phyloP scores from a whole-genome alignment of 202 grass and related monocot genomes.

The Musa balbisiana region DNA sequence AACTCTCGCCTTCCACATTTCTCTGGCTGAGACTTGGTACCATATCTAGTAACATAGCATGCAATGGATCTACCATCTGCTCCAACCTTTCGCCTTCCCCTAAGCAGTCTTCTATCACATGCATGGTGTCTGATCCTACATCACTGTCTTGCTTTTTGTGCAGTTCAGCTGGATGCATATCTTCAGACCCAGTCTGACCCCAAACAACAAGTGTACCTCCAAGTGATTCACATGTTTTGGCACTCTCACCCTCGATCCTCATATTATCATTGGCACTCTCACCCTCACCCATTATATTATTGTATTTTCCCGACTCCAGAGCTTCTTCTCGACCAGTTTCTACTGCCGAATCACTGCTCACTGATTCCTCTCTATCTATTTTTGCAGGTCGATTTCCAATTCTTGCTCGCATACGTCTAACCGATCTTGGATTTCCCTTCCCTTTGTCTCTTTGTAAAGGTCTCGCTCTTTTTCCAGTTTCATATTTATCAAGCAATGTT shows the following conservation, averaged over 20 bases:
- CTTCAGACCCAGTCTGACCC: slow-evolving; percentile 25
- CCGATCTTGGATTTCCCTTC: slow-evolving; percentile 44
- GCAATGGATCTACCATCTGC: slow-evolving; percentile 70
- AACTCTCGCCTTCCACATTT: slow-evolving; percentile 9
- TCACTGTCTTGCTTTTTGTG: slow-evolving; percentile 16
- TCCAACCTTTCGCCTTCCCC: slow-evolving; percentile 42
- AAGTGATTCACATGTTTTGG: slow-evolving; percentile 22
- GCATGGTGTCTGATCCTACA: slow-evolving; percentile 24
- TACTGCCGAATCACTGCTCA: slow-evolving; percentile 29
- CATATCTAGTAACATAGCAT: slow-evolving; percentile 86
- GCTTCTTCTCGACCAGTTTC: slow-evolving; percentile 30
- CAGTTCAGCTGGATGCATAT: not conserved
- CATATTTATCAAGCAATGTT: slow-evolving; percentile 27
- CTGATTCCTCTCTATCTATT: slow-evolving; percentile 51
- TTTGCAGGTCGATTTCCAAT: slow-evolving; percentile 46
- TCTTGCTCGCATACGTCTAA: slow-evolving; percentile 42
- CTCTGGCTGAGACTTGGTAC: slow-evolving; percentile 54
- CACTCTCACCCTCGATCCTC: slow-evolving; percentile 4
- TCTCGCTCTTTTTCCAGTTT: slow-evolving; percentile 55
- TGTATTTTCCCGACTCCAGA: slow-evolving; percentile 28
- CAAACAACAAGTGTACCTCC: slow-evolving; percentile 34
- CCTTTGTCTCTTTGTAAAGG: slow-evolving; percentile 20
- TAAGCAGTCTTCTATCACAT: slow-evolving; percentile 21
- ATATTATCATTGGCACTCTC: not conserved
- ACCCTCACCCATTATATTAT: slow-evolving; percentile 14